Base-by-base conservation (phyloP, 768 basidiomycete species). In the Agaricus blazei region DNA sequence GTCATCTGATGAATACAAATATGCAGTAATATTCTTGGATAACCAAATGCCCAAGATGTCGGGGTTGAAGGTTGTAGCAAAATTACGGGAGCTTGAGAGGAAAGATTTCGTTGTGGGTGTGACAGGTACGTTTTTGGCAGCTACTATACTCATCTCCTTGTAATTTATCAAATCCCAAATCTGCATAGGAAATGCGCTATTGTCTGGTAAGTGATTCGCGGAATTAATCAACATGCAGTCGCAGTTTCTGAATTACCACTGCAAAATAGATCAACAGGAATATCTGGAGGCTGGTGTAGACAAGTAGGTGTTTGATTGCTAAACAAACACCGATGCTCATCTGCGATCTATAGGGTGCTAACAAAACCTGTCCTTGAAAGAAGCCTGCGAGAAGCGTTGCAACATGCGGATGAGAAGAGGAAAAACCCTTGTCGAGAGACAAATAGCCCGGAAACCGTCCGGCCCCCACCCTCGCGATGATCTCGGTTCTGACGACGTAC, bases 31-130 rank as follows among this genome's bases (percentile, higher is more conserved):
- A 41, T 82, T 81, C 57, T 65, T 82, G 63, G 80, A 82, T 54
- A 93, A 94, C 66, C 90, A 92, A 69, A 93, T 93, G 88, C 87
- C 87, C 8, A 72, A 90, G 19, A 76, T 90, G 75, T 85, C 85
- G 58, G 93, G 93, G 14, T 64, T 90, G 44, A 80, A 84, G 56
- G 78, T 81, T 19, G 82, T 91, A 9, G 66, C 76, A 52, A 84
- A 80, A 65, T 70, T 94, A 38, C 73, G 91, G 57, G 75, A 78
- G 56, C 66, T 84, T 65, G 85, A 84, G 7, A 75, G 90, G 58
- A 71, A 66, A 19, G 90, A 93, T 62, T 88, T 93, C 63, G 81
- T 93, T n/a, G 87, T 92, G 15, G 88, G 88, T 34, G 85, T 90
- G 41, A 90, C 88, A 51, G 88, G 84, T 83, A 41, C 60, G 75